Percentiles rank a stretch among this genome's conserved stretches.
These are phyloP conservation scores for Shiraia bambusicola DNA, from an alignment of 2,329 filamentous ascomycete genomes.

Conservation along the genomic window DNA sequence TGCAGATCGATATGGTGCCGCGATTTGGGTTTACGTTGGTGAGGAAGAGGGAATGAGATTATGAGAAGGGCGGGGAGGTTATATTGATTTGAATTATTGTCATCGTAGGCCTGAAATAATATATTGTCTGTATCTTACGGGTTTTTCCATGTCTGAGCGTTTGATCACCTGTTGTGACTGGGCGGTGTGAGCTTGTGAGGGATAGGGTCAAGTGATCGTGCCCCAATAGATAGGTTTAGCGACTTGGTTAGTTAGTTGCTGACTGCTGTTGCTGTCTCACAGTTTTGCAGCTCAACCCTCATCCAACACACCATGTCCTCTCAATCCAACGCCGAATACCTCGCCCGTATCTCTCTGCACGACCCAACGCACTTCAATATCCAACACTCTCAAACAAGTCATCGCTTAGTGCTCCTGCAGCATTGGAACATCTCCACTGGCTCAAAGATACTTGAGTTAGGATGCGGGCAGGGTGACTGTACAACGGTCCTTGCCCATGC, in stretches of 20 bases:
- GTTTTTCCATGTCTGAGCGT: too few species aligned
- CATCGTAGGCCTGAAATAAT: too few species aligned
- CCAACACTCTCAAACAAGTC: constrained; percentile 23
- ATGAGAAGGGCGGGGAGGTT: too few species aligned
- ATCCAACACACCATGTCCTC: constrained; percentile 10
- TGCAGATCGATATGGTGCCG: constrained; percentile 11
- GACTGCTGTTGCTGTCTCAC: too few species aligned
- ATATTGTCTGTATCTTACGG: too few species aligned
- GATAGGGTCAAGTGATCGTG: too few species aligned
- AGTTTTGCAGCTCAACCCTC: too few species aligned
- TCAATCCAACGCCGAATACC: constrained; percentile 11
- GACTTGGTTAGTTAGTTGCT: too few species aligned
- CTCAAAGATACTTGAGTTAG: constrained; percentile 56
- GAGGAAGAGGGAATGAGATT: constrained; percentile 6
- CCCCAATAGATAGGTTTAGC: too few species aligned
- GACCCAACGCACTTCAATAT: constrained; percentile 18
- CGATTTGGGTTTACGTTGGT: constrained; percentile 8
- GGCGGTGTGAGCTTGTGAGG: too few species aligned
- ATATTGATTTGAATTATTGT: too few species aligned
- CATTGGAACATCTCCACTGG: constrained; percentile 31
- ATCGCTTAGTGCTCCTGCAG: constrained; percentile 25
- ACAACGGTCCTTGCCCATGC: constrained; percentile 56
- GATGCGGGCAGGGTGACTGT: constrained; percentile 62
- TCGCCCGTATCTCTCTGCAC: constrained; percentile 22
- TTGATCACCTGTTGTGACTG: too few species aligned